These are phyloP conservation scores for Debaryomyces coudertii DNA, from an alignment of 1,139 yeast species.

Conservation along the genomic window DNA sequence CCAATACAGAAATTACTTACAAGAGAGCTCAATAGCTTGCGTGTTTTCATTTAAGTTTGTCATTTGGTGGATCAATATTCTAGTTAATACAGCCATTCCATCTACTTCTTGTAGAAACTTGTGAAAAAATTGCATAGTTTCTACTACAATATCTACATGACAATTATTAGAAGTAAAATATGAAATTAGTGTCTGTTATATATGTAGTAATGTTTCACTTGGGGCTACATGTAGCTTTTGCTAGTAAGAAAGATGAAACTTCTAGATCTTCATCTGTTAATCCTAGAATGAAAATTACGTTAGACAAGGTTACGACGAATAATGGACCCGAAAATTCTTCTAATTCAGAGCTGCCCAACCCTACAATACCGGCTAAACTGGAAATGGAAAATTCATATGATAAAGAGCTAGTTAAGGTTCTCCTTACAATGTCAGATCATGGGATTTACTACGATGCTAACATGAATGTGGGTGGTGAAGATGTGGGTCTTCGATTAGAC, in stretches of 20 bases:
- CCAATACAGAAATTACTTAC: too few species aligned
- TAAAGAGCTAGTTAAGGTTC: not conserved
- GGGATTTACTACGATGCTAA: conserved; percentile 13
- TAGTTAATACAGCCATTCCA: too few species aligned
- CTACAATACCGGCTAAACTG: not conserved
- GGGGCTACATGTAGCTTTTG: not conserved
- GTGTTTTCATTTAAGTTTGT: too few species aligned
- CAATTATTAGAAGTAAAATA: not conserved
- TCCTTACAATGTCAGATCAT: conserved; percentile 4
- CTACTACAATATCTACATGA: not conserved
- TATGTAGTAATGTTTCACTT: not conserved
- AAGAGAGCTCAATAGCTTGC: too few species aligned
- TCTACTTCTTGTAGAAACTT: not conserved
- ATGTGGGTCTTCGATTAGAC: conserved; percentile 33
- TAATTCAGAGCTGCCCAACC: not conserved
- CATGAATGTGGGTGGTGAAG: conserved; percentile 14
- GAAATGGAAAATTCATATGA: conserved; percentile 1
- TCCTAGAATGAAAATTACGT: conserved; percentile 4
- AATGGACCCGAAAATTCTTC: conserved; percentile 1
- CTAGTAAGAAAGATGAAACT: not conserved
- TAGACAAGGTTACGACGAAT: not conserved
- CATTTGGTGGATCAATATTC: too few species aligned
- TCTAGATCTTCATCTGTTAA: not conserved
- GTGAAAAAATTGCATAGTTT: not conserved
- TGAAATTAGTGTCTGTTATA: not conserved